A percentile compares a stretch with the other conserved stretches of the same genome.
Evolutionary conservation across 257 asterid genomes (phyloP).

Genomic region (Solanum ahanhuiri): DNA sequence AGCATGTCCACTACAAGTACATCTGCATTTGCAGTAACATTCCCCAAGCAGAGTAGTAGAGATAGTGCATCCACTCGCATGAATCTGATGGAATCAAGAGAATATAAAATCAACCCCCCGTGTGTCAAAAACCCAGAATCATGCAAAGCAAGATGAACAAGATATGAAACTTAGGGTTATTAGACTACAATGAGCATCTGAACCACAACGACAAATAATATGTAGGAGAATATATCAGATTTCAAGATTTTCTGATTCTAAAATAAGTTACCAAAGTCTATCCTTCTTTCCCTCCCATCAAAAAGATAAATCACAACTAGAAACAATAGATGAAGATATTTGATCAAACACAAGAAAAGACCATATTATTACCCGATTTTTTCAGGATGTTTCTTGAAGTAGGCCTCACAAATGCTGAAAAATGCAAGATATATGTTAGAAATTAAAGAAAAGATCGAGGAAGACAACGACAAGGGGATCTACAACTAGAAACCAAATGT

Average conservation of each 20-base stretch:
- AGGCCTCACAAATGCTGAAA: slow-evolving; percentile 87
- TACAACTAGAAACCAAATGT: neutral
- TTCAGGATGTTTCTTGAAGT: slow-evolving; percentile 86
- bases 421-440: slow-evolving; percentile 9
- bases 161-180: neutral
- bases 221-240: neutral
- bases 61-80: slow-evolving; percentile 86
- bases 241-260: neutral
- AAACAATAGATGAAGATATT: neutral
- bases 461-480: neutral
- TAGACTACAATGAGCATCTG: neutral
- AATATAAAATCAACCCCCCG: neutral
- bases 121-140: neutral
- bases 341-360: neutral
- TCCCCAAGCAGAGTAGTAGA: slow-evolving; percentile 76
- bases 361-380: slow-evolving; percentile 57
- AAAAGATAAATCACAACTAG: neutral
- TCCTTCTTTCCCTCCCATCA: neutral
- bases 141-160: neutral
- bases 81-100: slow-evolving; percentile 37
- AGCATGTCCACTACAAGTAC: slow-evolving; percentile 87
- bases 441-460: neutral
- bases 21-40: slow-evolving; percentile 65
- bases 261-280: neutral
- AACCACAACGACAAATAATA: neutral